These are phyloP conservation scores for Diaporthe citrichinensis DNA, from an alignment of 2,329 filamentous ascomycete genomes.

Conservation along the genomic window DNA sequence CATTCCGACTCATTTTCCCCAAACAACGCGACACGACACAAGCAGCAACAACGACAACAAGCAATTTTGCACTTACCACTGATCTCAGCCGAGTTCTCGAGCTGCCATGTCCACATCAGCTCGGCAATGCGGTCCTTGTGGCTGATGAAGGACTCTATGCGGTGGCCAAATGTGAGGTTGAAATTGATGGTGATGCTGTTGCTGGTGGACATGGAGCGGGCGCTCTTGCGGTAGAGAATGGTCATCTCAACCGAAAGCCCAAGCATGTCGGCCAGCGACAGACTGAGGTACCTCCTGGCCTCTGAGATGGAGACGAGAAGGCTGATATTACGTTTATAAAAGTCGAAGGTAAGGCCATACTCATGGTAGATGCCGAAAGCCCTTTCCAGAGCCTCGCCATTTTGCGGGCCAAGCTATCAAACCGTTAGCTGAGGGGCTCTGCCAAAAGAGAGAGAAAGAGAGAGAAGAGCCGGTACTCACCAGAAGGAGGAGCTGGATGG, in stretches of 20 bases:
- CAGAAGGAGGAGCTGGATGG: constrained; percentile 41
- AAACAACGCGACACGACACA: background rate
- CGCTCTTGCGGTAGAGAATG: constrained; percentile 40
- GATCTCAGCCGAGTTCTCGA: constrained; percentile 42
- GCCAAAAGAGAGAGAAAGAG: background rate
- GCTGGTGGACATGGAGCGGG: constrained; percentile 39
- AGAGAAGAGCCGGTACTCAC: constrained; percentile 14
- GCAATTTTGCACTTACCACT: constrained; percentile 34
- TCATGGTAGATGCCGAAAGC: constrained; percentile 42
- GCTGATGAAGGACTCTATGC: constrained; percentile 41
- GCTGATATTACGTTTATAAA: constrained; percentile 42
- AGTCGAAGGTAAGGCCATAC: constrained; percentile 41
- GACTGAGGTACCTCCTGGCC: constrained; percentile 42
- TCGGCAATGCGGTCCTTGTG: constrained; percentile 42
- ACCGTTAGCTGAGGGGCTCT: constrained; percentile 22
- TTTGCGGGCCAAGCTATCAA: constrained; percentile 39
- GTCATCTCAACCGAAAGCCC: constrained; percentile 41
- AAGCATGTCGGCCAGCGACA: constrained; percentile 44
- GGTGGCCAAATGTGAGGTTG: constrained; percentile 41
- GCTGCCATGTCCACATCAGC: constrained; percentile 43
- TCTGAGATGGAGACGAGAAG: constrained; percentile 41
- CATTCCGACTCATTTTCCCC: background rate
- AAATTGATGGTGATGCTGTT: constrained; percentile 42
- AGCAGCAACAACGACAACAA: background rate
- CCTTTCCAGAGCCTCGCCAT: constrained; percentile 42